These are phyloP conservation scores for Ophiocordyceps australis DNA, from an alignment of 2,329 filamentous ascomycete genomes.

Conservation along the genomic window DNA sequence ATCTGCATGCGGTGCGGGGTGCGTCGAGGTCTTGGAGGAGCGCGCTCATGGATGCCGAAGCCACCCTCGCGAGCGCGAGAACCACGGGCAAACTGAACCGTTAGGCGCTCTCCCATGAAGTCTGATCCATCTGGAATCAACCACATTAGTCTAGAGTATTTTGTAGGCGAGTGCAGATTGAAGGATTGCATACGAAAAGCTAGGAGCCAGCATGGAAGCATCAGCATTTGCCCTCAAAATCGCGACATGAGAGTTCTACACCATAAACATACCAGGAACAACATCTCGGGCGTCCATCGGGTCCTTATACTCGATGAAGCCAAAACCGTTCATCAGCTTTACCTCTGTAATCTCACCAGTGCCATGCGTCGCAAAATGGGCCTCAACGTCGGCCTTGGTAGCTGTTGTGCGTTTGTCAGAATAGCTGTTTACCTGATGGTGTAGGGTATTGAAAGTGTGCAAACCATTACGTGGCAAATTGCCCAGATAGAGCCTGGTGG, in stretches of 20 bases:
- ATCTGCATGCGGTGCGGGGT: constrained; percentile 96
- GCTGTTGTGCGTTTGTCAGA: constrained; percentile 49
- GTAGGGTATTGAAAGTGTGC: constrained; percentile 9
- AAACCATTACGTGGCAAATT: constrained; percentile 93
- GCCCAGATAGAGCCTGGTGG: constrained; percentile 89
- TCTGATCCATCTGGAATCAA: constrained; percentile 90
- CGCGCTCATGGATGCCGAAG: constrained; percentile 35
- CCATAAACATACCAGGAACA: constrained; percentile 76
- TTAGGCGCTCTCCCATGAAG: constrained; percentile 94
- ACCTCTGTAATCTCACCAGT: constrained; percentile 96
- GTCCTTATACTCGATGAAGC: constrained; percentile 99
- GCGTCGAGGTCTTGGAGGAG: constrained; percentile 62
- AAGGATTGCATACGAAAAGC: constrained; percentile 50
- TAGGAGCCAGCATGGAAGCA: constrained; percentile 14
- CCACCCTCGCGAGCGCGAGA: constrained; percentile 37
- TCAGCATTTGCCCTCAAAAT: too few species aligned
- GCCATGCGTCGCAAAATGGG: constrained; percentile 88
- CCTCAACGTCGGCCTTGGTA: constrained; percentile 93
- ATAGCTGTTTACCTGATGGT: too few species aligned
- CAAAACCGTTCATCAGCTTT: constrained; percentile 99
- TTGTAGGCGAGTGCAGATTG: too few species aligned
- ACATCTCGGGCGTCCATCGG: constrained; percentile 96
- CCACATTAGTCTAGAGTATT: too few species aligned
- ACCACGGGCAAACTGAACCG: constrained; percentile 94
- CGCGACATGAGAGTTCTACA: too few species aligned